Base-by-base conservation (phyloP, 345 rosid genomes). In the Gossypium bickii region DNA sequence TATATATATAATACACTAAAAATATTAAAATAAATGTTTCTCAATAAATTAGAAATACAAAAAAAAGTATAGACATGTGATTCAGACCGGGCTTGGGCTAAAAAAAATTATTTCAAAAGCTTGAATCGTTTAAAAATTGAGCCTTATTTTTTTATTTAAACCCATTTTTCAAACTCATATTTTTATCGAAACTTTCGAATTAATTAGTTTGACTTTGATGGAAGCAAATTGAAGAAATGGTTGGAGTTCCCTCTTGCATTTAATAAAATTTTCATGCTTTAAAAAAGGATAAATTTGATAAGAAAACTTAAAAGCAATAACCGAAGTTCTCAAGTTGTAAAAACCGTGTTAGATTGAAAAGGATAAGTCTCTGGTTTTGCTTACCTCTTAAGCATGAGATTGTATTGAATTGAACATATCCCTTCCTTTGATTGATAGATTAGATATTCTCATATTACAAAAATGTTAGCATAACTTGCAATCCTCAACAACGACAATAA, bases 171-270 rank as follows among this genome's bases (percentile, higher is more conserved):
- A 7, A 34, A 5, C 7, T 34, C 0, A 34, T 34, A 5, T 34
- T 34, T 34, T 34, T 34, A 34, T 34, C 0, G 4, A 29, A 34
- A 34, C 0, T 29, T 29, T 29, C 1, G 38, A 34, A 34, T 34
- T 34, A 34, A 34, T 34, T 34, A 0, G 6, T 0, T 29, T 29
- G 0, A 29, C 6, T 29, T 29, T 29, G 38, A 34, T 34, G 41
- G 41, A 5, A 34, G 41, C 41, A 34, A 34, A 34, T 4, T 34
- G 11, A 73, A 45, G n/a, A 70, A 12, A 25, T 34, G 41, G 41
- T 34, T 34, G 41, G 41, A 34, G 41, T 34, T 34, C 41, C 41
- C 41, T 4, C 20, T 59, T 69, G 66, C 79, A 83, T 61, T 69
- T 8, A 25, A 41, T 70, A 51, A 72, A 20, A 7, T 18, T 41